These are phyloP conservation scores for Aspergillus sp. DNA, from an alignment of 2,329 filamentous ascomycete genomes.

Conservation along the genomic window DNA sequence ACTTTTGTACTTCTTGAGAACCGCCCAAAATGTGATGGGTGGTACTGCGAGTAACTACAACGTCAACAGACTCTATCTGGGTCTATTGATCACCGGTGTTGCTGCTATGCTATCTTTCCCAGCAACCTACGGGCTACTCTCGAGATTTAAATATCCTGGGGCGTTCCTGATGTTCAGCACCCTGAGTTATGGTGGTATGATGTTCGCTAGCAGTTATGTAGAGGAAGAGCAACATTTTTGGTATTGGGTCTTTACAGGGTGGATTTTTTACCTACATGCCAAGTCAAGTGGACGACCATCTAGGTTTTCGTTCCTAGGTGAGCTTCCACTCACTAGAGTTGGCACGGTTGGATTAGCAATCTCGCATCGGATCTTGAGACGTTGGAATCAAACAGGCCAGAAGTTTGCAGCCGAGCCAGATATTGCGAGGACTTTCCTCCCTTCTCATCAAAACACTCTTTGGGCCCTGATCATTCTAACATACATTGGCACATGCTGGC, in stretches of 20 bases:
- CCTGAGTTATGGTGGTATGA: constrained; percentile 72
- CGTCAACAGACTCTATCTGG: constrained; percentile 45
- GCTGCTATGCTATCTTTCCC: constrained; percentile 38
- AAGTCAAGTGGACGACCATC: constrained; percentile 16
- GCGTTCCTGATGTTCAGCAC: constrained; percentile 48
- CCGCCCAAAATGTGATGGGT: constrained; percentile 76
- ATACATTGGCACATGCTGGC: constrained; percentile 58
- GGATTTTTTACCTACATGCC: constrained; percentile 46
- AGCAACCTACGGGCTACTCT: constrained; percentile 24
- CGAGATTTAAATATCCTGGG: constrained; percentile 20
- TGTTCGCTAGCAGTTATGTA: constrained; percentile 97
- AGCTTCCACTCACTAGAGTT: constrained; percentile 5
- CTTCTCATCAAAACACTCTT: constrained; percentile 59
- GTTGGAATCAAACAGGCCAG: constrained; percentile 97
- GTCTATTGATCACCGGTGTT: constrained; percentile 33
- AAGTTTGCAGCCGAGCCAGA: constrained; percentile 91
- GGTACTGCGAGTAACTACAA: constrained; percentile 91
- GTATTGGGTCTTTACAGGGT: constrained; percentile 72
- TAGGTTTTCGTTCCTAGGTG: background rate
- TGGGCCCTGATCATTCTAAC: constrained; percentile 69
- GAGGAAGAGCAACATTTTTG: constrained; percentile 99
- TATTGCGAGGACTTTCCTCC: constrained; percentile 69
- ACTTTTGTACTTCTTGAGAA: constrained; percentile 56
- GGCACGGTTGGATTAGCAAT: constrained; percentile 50
- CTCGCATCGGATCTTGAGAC: constrained; percentile 62